Evolutionary conservation across 2,329 filamentous ascomycete species (phyloP), one percentile per base, ranked within the genome.

Genomic region (Thermoascus crustaceus): DNA sequence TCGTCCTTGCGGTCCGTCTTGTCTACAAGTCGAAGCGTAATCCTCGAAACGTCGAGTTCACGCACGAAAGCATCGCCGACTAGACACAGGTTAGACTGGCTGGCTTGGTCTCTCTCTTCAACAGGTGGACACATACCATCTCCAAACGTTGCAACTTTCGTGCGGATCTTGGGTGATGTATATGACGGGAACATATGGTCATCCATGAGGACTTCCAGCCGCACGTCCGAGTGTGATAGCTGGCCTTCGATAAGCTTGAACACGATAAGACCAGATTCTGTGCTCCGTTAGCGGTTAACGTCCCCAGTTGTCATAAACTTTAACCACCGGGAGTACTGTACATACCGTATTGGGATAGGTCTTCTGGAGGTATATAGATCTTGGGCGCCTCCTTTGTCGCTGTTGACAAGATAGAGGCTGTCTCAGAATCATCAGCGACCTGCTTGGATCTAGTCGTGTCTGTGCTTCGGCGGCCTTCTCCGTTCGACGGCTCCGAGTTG

Each of bases 161-260:
- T 74, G 52, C 76, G 80, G 20, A 87, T 81, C 44, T 79, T 85
- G 1, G 83, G 78, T 7, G 87, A 93, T 2, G 76, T 72, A 57
- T 94, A 96, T 1, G 87, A 83, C 0, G 91, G 82, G 66, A 91
- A 96, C 20, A 85, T 76, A 75, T 91, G 87, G 57, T 98, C 91
- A 58, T 98, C 91, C 58, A 96, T 91, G 44, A 89, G 69, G 5
- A 98, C 76, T 58, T 98, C 87, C 14, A 98, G 69, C 42, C 85
- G 81, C 19, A 78, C 81, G 46, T 88, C 76, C 34, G 71, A 76
- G 44, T 83, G 78, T 1, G 85, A 75, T 55, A 98, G 74, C 37
- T 95, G 82, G 16, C 82, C 87, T 42, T 96, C 88, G 56, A 95
- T 77, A 38, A 98, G 76, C 55, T 88, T 89, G 73, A 98, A 96